Evolutionary conservation across 768 basidiomycete species (phyloP), one percentile per base, ranked within the genome.

Genomic region (Brasilioporus rufonigricans): DNA sequence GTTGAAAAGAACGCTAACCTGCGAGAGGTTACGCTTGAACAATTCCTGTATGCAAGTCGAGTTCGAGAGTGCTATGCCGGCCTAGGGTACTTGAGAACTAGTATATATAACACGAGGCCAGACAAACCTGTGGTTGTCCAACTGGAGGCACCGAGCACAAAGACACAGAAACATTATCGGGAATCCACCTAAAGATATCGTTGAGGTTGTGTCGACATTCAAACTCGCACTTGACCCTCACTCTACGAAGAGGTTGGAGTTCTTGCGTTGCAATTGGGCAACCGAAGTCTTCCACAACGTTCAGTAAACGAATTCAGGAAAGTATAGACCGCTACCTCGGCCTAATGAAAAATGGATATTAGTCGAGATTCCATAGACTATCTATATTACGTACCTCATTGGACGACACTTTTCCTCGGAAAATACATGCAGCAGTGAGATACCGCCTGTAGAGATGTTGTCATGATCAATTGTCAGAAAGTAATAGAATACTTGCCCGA

Each of bases 1-100:
- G 6, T 23, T 18, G 5, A 40, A 11, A 41, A 29, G 23, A 47
- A 55, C 2, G 74, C 66, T 38, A 53, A 87, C 88, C 58, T 83
- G 80, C 7, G 78, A 69, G 39, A 86, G 74, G 44, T 79, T 91
- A 27, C 93, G 81, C 61, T 83, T 84, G 76, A 94, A 94, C 13
- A 94, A 61, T 64, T 93, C 93, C 68, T 95, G 91, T 38, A 94
- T 87, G 36, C 87, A 80, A 0, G 89, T 91, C 4, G 91, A 89
- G 65, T 93, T 93, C 29, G 85, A 74, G 18, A 93, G 76, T 33
- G 84, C 86, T 12, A 86, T 81, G 5, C 80, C 91, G 2, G 89
- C 77, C 84, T 89, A 50, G 40, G 18, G 45, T 49, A 27, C 35
- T 55, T 59, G 21, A 56, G 60, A 44, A 53, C 62, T 16, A 51